Conservation (phyloP, 2,329 filamentous ascomycete species). For the Microdochium bolleyi region DNA sequence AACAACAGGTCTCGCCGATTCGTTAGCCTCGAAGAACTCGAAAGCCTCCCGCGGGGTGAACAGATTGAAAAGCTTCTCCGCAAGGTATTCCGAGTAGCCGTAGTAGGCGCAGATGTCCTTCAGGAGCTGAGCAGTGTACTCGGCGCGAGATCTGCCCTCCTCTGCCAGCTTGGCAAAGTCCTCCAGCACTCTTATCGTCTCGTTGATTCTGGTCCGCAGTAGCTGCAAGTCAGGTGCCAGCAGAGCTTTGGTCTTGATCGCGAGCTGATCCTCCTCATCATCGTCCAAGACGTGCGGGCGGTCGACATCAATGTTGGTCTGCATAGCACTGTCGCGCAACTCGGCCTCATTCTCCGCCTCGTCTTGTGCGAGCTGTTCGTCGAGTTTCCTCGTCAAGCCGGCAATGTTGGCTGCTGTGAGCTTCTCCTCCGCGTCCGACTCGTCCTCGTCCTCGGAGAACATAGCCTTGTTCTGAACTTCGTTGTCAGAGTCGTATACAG, state of each 20-base stretch:
- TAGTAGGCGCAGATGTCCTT: conserved; percentile 96
- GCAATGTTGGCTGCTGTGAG: conserved; percentile 95
- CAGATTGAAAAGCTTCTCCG: conserved; percentile 87
- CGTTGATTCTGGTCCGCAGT: conserved; percentile 80
- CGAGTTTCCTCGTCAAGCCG: conserved; percentile 78
- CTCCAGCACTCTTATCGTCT: conserved; percentile 84
- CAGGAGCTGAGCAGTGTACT: conserved; percentile 80
- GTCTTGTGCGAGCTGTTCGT: conserved; percentile 68
- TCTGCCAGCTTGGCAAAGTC: conserved; percentile 79
- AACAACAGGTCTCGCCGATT: conserved; percentile 85
- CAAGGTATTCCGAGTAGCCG: conserved; percentile 89
- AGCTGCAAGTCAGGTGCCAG: conserved; percentile 87
- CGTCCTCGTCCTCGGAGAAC: conserved; percentile 93
- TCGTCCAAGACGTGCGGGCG: conserved; percentile 57
- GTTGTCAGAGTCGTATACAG: conserved; percentile 66
- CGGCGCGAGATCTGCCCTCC: conserved; percentile 71
- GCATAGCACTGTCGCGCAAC: conserved; percentile 74
- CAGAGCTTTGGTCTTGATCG: conserved; percentile 51
- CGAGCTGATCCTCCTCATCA: conserved; percentile 53
- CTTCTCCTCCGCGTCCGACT: conserved; percentile 80
- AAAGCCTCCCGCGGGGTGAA: conserved; percentile 93
- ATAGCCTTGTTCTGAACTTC: conserved; percentile 54
- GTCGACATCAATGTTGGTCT: conserved; percentile 87
- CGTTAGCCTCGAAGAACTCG: conserved; percentile 98
- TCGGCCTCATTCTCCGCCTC: conserved; percentile 80